A percentile compares a stretch with the other conserved stretches of the same genome.
phyloP scores from a whole-genome alignment of 768 basidiomycete species.

The Mycena olivaceomarginata region DNA sequence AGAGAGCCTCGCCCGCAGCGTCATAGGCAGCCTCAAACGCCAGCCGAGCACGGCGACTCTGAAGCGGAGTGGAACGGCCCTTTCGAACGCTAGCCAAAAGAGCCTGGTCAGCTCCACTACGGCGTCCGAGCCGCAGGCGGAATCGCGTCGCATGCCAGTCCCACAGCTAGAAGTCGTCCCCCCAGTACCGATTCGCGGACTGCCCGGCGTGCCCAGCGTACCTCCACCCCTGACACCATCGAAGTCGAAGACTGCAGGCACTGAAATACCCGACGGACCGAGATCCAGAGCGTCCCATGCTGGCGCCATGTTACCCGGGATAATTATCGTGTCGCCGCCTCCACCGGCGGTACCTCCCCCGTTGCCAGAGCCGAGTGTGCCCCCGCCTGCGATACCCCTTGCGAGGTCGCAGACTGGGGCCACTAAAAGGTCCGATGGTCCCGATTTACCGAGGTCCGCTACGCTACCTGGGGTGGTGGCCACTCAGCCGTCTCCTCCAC shows the following conservation, averaged over 20 bases:
- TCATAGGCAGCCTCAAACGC: slow-evolving; percentile 5
- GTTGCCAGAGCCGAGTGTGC: not conserved
- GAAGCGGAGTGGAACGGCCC: slow-evolving; percentile 31
- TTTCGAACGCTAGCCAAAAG: slow-evolving; percentile 33
- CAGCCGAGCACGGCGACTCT: slow-evolving; percentile 5
- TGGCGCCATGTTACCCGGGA: not conserved
- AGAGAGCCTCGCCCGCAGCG: not conserved
- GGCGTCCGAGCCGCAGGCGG: not conserved
- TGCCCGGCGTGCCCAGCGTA: not conserved
- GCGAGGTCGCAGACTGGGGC: too few relatives aligned
- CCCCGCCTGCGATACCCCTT: too few relatives aligned
- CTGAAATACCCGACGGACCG: not conserved
- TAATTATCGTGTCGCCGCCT: not conserved
- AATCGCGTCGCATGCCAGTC: too few relatives aligned
- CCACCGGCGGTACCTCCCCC: not conserved
- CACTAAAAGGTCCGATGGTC: too few relatives aligned
- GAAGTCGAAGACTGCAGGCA: not conserved
- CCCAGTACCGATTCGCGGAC: not conserved
- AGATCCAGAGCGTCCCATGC: not conserved
- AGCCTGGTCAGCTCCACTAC: slow-evolving; percentile 29
- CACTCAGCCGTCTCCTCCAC: too few relatives aligned
- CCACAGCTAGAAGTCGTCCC: not conserved
- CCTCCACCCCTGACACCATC: not conserved
- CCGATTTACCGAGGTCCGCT: too few relatives aligned
- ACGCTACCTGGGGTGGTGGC: too few relatives aligned